Evolutionary conservation across 371 early-diverging fungal genomes (phyloP).

Genomic region (Mucor racemosus): DNA sequence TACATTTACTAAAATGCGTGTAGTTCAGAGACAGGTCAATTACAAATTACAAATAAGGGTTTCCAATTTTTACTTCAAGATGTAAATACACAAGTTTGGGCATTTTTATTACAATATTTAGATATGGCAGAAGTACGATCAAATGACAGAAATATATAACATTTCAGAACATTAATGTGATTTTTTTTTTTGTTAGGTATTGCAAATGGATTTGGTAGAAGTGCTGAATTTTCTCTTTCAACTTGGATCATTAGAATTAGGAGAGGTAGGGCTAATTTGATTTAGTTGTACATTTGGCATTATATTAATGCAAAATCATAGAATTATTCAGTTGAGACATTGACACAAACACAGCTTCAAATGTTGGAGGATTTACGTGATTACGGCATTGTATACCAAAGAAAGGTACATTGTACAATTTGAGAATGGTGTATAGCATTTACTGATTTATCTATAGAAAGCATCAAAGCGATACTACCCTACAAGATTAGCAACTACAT

Average conservation of each 20-base stretch:
- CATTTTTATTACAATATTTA: constrained; percentile 91
- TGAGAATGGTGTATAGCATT: not conserved
- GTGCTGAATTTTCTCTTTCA: constrained; percentile 92
- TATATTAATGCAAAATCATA: constrained; percentile 21
- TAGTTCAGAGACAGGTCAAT: constrained; percentile 25
- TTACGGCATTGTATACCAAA: constrained; percentile 90
- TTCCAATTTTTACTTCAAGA: constrained; percentile 97
- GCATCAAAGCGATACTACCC: constrained; percentile 86
- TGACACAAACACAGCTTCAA: constrained; percentile 83
- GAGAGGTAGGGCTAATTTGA: constrained; percentile 56
- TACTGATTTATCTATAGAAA: constrained; percentile 43
- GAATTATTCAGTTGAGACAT: constrained; percentile 83
- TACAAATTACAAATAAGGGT: constrained; percentile 90
- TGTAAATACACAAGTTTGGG: constrained; percentile 93
- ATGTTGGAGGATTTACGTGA: constrained; percentile 89
- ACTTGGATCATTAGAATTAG: constrained; percentile 88
- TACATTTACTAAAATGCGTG: not conserved
- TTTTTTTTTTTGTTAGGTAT: constrained; percentile 37
- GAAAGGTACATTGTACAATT: constrained; percentile 56
- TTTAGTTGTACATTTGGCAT: too few species aligned
- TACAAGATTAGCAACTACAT: constrained; percentile 88
- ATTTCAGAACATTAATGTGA: not conserved
- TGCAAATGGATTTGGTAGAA: constrained; percentile 91
- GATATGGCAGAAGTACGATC: constrained; percentile 76
- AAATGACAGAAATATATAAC: not conserved